These are phyloP conservation scores for Porcisia hertigi DNA, from an alignment of 208 protist genomes.

Conservation along the genomic window DNA sequence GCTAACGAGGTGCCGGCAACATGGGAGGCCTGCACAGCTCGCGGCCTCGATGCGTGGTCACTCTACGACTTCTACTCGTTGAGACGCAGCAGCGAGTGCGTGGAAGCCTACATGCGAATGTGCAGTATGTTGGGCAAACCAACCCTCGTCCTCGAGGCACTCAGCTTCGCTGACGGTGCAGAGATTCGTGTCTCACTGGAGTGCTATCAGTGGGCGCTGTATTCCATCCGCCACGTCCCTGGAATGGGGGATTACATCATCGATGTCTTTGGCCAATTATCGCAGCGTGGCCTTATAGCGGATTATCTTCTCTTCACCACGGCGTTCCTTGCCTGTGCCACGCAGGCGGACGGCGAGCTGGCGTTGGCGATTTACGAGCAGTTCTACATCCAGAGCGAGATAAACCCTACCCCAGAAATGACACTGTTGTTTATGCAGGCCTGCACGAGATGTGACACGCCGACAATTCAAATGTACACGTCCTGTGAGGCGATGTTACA, in stretches of 20 bases:
- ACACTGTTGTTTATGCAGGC: constrained; percentile 76
- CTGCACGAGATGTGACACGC: constrained; percentile 57
- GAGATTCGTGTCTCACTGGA: constrained; percentile 57
- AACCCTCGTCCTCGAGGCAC: constrained; percentile 63
- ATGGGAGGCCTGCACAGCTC: constrained; percentile 27
- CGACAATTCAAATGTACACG: constrained; percentile 64
- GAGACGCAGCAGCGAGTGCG: constrained; percentile 41
- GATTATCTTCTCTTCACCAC: constrained; percentile 84
- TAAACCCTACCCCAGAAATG: constrained; percentile 89
- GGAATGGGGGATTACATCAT: constrained; percentile 82
- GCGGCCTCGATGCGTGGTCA: constrained; percentile 81
- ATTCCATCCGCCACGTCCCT: constrained; percentile 63
- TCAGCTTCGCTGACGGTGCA: constrained; percentile 66
- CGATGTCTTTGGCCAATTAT: constrained; percentile 71
- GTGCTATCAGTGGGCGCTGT: constrained; percentile 83
- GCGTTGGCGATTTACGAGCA: constrained; percentile 75
- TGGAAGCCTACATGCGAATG: constrained; percentile 83
- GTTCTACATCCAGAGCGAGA: constrained; percentile 55
- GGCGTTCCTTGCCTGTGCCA: constrained; percentile 76
- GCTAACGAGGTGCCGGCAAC: neutral
- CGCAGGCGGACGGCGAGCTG: constrained; percentile 78
- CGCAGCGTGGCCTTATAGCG: constrained; percentile 66
- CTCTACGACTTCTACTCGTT: constrained; percentile 90
- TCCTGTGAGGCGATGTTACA: constrained; percentile 49
- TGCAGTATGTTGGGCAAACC: constrained; percentile 56